Evolutionary conservation across 345 rosid genomes (phyloP), one percentile per base, ranked within the genome.

Genomic region (Lepidium didymum): DNA sequence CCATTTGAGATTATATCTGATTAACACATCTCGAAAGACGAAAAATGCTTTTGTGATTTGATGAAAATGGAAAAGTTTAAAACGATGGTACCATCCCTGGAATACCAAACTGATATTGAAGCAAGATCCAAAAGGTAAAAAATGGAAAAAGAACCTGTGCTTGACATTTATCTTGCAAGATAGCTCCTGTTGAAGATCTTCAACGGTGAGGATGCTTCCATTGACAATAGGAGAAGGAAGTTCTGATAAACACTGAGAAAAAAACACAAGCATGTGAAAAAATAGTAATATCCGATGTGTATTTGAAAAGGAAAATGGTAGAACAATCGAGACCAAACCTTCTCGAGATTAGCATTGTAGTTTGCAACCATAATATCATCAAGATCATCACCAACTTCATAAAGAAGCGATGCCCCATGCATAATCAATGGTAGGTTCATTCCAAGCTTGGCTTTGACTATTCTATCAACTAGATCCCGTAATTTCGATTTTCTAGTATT

Each of bases 381-480:
- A 75, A 95, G 97, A 79, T 89, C 99, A 80, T 95, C 99, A 25
- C 99, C 99, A 62, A 85, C 87, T 82, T 94, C 99, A 77, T 87
- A 94, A 66, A 94, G 93, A 80, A 95, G 95, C 13, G 86, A 73
- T 16, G 88, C 18, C 19, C 97, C 97, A 8, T 79, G 84, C 96
- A 91, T 89, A 35, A 95, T 84, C 47, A 91, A 45, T 1, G 99
- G 99, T 55, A 81, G 83, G 81, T 84, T 87, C 96, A 95, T 95
- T 60, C 96, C 95, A 37, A 91, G 96, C 83, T 91, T 91, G 65
- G 96, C 90, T 86, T 80, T 87, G 35, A 95, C 96, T 56, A 95
- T 89, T 79, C 81, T 95, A 54, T 91, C 99, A 72, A 95, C 96
- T 64, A 95, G 75, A 75, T 95, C 97, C 71, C 92, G 75, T 83